phyloP scores from a whole-genome alignment of 108 stramenopile species.

The Cylindrotheca fusiformis region DNA sequence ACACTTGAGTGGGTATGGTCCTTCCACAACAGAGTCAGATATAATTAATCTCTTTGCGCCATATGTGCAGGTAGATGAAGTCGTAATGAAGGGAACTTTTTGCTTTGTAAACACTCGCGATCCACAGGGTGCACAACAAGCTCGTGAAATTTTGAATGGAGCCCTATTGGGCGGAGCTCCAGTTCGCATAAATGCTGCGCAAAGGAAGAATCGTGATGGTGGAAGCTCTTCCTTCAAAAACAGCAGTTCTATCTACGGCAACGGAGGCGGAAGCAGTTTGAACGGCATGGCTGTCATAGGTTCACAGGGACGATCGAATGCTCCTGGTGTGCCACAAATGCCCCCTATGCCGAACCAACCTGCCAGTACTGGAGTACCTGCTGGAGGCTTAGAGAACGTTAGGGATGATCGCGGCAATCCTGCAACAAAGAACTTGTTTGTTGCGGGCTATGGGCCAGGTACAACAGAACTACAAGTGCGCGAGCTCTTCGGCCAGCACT shows the following conservation, averaged over 20 bases:
- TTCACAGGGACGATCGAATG: background rate
- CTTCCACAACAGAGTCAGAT: conserved; percentile 67
- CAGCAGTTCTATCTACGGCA: background rate
- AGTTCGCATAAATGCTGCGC: conserved; percentile 76
- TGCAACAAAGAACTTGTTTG: conserved; percentile 84
- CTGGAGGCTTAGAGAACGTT: conserved; percentile 21
- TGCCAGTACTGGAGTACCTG: background rate
- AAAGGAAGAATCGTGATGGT: conserved; percentile 55
- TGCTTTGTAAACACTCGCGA: conserved; percentile 84
- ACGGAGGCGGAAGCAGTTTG: background rate
- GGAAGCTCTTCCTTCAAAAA: background rate
- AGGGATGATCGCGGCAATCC: conserved; percentile 87
- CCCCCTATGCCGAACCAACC: conserved; percentile 3
- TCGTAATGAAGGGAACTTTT: conserved; percentile 76
- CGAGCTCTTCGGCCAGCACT: conserved; percentile 59
- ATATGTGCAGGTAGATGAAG: conserved; percentile 78
- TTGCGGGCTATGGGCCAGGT: conserved; percentile 82
- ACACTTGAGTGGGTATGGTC: conserved; percentile 86
- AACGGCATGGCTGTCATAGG: conserved; percentile 12
- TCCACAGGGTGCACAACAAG: conserved; percentile 63
- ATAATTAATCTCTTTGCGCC: conserved; percentile 76
- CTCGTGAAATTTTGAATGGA: conserved; percentile 74
- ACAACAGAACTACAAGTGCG: conserved; percentile 76
- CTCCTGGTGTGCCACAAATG: conserved; percentile 2
- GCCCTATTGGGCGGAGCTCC: conserved; percentile 76